phyloP scores from a whole-genome alignment of 257 asterid genomes.

The Rehmannia glutinosa region DNA sequence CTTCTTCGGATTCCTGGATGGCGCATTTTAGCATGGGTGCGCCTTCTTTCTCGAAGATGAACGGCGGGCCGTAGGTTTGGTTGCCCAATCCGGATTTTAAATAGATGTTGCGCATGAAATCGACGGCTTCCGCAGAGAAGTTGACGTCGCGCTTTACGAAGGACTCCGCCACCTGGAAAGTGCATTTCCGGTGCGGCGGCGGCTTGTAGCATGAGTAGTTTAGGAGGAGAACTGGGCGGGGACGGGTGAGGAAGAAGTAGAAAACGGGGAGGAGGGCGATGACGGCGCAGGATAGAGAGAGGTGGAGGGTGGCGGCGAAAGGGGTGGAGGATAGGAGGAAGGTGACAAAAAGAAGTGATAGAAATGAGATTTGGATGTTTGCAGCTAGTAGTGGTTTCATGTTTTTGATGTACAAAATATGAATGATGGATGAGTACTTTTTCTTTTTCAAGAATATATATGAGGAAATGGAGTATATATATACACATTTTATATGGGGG shows the following conservation, averaged over 20 bases:
- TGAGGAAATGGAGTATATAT: neutral
- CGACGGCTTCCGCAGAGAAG: conserved; percentile 23
- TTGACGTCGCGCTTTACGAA: conserved; percentile 26
- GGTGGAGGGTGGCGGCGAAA: conserved; percentile 22
- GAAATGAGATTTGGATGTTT: conserved; percentile 34
- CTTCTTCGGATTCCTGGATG: conserved; percentile 56
- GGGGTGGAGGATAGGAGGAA: conserved; percentile 32
- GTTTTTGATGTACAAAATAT: neutral
- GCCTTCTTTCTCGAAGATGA: conserved; percentile 36
- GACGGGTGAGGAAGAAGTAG: conserved; percentile 26
- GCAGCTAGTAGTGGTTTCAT: conserved; percentile 16
- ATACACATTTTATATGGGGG: neutral
- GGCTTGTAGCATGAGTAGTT: conserved; percentile 67
- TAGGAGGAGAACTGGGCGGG: conserved; percentile 39
- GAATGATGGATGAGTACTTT: neutral
- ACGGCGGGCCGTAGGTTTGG: conserved; percentile 61
- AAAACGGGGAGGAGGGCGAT: conserved; percentile 18
- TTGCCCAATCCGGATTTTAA: conserved; percentile 60
- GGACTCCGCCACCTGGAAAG: conserved; percentile 39
- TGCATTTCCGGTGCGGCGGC: conserved; percentile 43
- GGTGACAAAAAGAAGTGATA: conserved; percentile 35
- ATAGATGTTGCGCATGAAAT: conserved; percentile 52
- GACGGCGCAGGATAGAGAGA: conserved; percentile 16
- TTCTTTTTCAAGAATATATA: neutral
- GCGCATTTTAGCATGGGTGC: conserved; percentile 41